Evolutionary conservation across 805 yeast species (phyloP).

Genomic region (Starmerella vitae): DNA sequence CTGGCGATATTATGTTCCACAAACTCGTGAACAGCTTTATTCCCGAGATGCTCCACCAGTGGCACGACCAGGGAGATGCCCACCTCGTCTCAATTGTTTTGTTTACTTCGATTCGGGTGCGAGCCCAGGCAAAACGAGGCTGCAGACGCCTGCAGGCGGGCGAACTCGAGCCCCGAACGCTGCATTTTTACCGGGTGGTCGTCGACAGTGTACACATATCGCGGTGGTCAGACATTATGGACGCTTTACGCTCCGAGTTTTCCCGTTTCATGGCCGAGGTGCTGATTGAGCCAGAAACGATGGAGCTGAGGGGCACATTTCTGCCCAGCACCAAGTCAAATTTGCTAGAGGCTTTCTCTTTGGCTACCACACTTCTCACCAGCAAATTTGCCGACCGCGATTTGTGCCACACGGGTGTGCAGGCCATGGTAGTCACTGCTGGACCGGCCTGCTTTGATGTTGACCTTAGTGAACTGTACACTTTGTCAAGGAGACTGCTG

Average conservation of each 20-base stretch:
- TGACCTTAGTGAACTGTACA: constrained; percentile 58
- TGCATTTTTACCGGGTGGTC: constrained; percentile 81
- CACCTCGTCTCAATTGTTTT: constrained; percentile 81
- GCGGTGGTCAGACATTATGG: constrained; percentile 89
- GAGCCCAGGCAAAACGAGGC: not conserved
- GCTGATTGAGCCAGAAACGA: constrained; percentile 33
- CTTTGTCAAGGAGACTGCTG: constrained; percentile 61
- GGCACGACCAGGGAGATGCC: constrained; percentile 79
- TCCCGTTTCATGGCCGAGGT: constrained; percentile 68
- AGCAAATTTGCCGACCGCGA: constrained; percentile 77
- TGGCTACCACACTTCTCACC: constrained; percentile 63
- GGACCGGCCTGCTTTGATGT: constrained; percentile 92
- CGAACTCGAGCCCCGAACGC: constrained; percentile 58
- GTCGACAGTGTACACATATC: constrained; percentile 85
- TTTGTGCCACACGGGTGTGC: constrained; percentile 79
- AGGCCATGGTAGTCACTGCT: constrained; percentile 74
- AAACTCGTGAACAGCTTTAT: constrained; percentile 82
- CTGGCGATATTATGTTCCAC: constrained; percentile 87
- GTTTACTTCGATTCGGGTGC: constrained; percentile 37
- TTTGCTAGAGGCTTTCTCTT: constrained; percentile 69
- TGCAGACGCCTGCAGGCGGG: constrained; percentile 6
- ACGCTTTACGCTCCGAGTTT: constrained; percentile 69
- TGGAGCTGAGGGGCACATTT: constrained; percentile 45
- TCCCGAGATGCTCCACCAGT: constrained; percentile 74
- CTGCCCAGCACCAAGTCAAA: constrained; percentile 86